A percentile compares a stretch with the other conserved stretches of the same genome.
Evolutionary conservation across 1,139 yeast species (phyloP).

Genomic region (Debaryomyces udenii): DNA sequence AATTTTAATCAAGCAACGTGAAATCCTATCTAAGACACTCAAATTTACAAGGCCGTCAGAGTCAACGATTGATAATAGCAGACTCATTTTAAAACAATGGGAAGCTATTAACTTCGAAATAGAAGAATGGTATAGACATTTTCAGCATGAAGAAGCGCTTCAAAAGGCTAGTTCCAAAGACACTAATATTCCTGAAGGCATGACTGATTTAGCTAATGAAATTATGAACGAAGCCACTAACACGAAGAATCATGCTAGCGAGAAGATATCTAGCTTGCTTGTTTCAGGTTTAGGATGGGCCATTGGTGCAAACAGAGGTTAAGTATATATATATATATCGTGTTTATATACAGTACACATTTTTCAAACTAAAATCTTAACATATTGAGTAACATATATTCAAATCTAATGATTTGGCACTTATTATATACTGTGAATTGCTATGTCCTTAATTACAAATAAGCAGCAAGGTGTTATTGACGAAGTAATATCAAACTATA

Average conservation of each 20-base stretch:
- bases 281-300: slow-evolving; percentile 71
- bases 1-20: slow-evolving; percentile 45
- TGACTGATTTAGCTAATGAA: slow-evolving; percentile 29
- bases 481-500: slow-evolving; percentile 32
- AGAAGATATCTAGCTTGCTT: slow-evolving; percentile 53
- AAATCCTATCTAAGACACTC: slow-evolving; percentile 50
- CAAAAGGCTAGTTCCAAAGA: background rate
- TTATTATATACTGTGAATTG: no score
- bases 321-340: no score
- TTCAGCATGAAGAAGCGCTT: slow-evolving; percentile 3
- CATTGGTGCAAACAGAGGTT: slow-evolving; percentile 51
- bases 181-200: slow-evolving; percentile 13
- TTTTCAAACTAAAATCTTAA: slow-evolving; percentile 2
- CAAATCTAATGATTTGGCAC: no score
- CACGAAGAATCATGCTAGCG: slow-evolving; percentile 45
- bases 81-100: slow-evolving; percentile 42
- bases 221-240: slow-evolving; percentile 37
- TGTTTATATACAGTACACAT: slow-evolving; percentile 6
- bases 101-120: slow-evolving; percentile 32
- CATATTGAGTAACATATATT: no score
- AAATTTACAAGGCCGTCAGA: slow-evolving; percentile 24
- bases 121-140: slow-evolving; percentile 22
- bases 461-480: slow-evolving; percentile 40
- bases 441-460: slow-evolving; percentile 32
- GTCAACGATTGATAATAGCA: slow-evolving; percentile 30